phyloP scores from a whole-genome alignment of 176 grass and related monocot genomes.

The Raddia distichophylla region DNA sequence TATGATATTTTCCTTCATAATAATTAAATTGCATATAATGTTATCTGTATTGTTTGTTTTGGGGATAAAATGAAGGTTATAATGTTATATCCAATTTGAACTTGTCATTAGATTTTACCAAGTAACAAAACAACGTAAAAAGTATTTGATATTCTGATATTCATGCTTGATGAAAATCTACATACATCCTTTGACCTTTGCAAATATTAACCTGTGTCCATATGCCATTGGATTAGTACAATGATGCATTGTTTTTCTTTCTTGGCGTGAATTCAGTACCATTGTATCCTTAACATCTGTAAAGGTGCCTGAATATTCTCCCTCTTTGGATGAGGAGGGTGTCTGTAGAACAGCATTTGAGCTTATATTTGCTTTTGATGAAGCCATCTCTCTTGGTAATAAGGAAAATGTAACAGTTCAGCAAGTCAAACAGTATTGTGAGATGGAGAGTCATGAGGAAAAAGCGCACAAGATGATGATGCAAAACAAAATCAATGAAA shows the following conservation, averaged over 20 bases:
- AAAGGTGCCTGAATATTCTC: constrained; percentile 83
- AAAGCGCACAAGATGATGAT: constrained; percentile 77
- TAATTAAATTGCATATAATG: constrained; percentile 15
- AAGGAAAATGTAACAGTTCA: constrained; percentile 83
- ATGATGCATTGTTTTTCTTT: constrained; percentile 6
- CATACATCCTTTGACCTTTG: not conserved
- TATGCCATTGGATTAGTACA: constrained; percentile 13
- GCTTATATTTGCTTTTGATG: constrained; percentile 89
- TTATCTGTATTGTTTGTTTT: not conserved
- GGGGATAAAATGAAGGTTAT: not conserved
- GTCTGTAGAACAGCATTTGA: constrained; percentile 73
- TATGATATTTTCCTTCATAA: not conserved
- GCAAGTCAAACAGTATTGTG: constrained; percentile 93
- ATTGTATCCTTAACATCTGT: constrained; percentile 54
- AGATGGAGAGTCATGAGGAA: constrained; percentile 91
- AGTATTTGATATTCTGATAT: not conserved
- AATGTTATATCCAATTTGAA: not conserved
- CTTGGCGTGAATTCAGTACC: not conserved
- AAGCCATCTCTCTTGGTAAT: constrained; percentile 83
- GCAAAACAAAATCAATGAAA: constrained; percentile 88
- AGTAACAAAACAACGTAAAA: not conserved
- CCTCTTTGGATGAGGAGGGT: constrained; percentile 78
- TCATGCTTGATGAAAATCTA: not conserved
- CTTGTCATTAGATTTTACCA: not conserved
- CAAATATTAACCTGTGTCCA: constrained; percentile 16